Evolutionary conservation across 73 alveolate genomes (phyloP), one percentile per base, ranked within the genome.

Genomic region (Urostyla sp.): DNA sequence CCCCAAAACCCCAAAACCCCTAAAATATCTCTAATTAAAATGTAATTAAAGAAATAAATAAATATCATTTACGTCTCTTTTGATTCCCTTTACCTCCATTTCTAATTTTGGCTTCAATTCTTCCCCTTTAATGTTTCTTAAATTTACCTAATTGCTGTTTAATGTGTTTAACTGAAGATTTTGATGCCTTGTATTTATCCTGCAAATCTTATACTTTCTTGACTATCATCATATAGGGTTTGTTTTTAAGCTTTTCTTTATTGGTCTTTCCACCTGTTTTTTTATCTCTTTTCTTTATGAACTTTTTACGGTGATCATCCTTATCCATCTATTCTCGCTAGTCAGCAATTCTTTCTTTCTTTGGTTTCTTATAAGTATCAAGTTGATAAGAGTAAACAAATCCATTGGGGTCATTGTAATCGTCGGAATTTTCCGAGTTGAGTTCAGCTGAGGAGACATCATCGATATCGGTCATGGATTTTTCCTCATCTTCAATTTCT

Each of bases 141-240:
- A 27, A 69, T 69, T 69, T 69, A 69, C 83, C 83, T 5, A 69
- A 27, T 32, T 69, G 54, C 24, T 46, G 72, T 79, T 88, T 94
- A 31, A 85, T 52, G 43, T 72, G 81, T 82, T 92, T 90, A 49
- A 88, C 82, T 50, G 86, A 83, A 60, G 88, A 86, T 72, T 88
- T 91, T 26, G 90, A 69, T 34, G 91, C 72, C 72, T 78, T 89
- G 53, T 87, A 80, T 59, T 89, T 74, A 56, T 83, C 92, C 51
- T 88, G 84, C 27, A 57, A 77, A 32, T 66, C 72, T 76, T 83
- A 58, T 34, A 90, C 54, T 80, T 90, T 95, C 92, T 95, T 95
- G 27, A 91, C 94, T 87, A 95, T 93, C 99, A 95, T 95, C 49
- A 69, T 36, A 43, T 88, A 51, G 30, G 99, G 99, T 82, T 95